Evolutionary conservation across 2,329 filamentous ascomycete genomes (phyloP).

Genomic region (Claviceps quebecensis): DNA sequence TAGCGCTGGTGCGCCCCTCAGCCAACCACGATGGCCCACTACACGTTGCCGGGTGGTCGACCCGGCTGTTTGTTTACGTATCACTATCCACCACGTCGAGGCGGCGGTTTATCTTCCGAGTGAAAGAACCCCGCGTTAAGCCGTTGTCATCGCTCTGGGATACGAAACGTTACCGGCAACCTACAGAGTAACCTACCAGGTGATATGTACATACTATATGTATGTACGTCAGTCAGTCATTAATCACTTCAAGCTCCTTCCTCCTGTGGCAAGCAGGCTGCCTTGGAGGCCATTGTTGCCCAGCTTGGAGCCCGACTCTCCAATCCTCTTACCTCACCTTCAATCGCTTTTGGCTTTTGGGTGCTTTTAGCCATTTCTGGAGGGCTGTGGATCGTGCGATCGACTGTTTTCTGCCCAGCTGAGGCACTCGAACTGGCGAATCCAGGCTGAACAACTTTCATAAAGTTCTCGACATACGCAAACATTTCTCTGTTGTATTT

Average conservation of each 20-base stretch:
- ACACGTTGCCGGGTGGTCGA: constrained; percentile 12
- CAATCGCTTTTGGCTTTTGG: too few relatives aligned
- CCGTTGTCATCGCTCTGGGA: not conserved
- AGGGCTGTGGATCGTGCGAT: not conserved
- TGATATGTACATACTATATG: not conserved
- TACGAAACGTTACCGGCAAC: not conserved
- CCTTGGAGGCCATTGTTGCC: not conserved
- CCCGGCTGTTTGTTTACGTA: constrained; percentile 13
- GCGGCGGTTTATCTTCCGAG: constrained; percentile 1
- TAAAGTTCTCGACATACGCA: not conserved
- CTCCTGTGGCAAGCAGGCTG: not conserved
- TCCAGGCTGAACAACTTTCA: not conserved
- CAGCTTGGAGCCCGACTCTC: not conserved
- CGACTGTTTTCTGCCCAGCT: not conserved
- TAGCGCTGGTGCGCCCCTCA: not conserved
- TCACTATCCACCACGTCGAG: constrained; percentile 1
- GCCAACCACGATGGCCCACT: not conserved
- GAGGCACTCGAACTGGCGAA: not conserved
- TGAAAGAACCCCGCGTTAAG: constrained; percentile 11
- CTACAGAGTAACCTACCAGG: not conserved
- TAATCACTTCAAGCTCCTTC: not conserved
- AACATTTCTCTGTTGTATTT: not conserved
- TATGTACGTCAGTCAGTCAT: not conserved
- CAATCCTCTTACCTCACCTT: not conserved
- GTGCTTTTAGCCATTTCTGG: not conserved